A percentile compares a stretch with the other conserved stretches of the same genome.
Evolutionary conservation across 345 rosid species (phyloP).

Genomic region (Syzygium grande): DNA sequence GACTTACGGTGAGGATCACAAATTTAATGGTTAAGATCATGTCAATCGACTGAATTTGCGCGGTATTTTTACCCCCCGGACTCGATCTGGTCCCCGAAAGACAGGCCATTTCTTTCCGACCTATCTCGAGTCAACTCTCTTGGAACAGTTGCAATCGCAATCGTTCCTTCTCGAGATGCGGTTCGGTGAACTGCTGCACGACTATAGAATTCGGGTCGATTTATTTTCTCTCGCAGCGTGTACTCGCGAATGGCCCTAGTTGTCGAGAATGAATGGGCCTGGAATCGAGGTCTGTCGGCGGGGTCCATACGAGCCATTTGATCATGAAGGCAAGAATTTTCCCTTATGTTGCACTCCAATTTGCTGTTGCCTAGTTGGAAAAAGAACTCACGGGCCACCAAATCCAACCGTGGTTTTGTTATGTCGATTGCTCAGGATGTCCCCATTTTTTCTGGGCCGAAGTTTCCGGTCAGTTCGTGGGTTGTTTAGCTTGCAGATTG

Average conservation of each 20-base stretch:
- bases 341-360: neutral
- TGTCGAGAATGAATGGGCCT: neutral
- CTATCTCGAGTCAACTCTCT: neutral
- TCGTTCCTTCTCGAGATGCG: neutral
- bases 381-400: neutral
- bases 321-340: neutral
- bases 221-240: neutral
- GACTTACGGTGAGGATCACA: rapidly evolving
- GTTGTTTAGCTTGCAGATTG: neutral
- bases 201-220: too few species aligned
- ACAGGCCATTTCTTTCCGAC: neutral
- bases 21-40: neutral
- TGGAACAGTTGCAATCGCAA: neutral
- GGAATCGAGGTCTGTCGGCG: neutral
- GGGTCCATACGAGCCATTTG: neutral
- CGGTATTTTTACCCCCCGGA: neutral
- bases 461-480: neutral
- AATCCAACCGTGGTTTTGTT: neutral
- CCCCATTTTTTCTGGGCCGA: neutral
- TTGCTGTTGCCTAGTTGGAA: neutral
- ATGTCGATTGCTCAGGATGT: neutral
- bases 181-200: neutral
- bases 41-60: neutral
- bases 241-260: neutral
- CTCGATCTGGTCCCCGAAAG: neutral